phyloP scores from a whole-genome alignment of 164 flowering plant species.

The Buxus sempervirens region DNA sequence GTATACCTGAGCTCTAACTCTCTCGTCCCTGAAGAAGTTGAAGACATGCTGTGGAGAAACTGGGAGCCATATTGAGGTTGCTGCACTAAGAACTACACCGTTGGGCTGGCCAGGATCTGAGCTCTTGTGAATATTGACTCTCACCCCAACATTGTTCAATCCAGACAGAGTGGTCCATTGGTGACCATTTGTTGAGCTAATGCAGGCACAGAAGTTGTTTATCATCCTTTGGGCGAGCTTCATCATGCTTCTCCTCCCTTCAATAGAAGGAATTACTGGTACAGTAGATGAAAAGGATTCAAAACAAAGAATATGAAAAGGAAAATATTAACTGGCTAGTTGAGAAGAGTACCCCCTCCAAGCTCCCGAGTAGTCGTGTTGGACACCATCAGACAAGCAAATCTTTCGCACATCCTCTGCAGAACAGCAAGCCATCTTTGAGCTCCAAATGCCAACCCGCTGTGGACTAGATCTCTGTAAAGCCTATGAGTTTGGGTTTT shows the following conservation, averaged over 20 bases:
- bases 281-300: background rate
- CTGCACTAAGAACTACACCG: conserved; percentile 60
- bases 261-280: conserved; percentile 48
- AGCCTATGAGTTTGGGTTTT: conserved; percentile 35
- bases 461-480: conserved; percentile 37
- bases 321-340: background rate
- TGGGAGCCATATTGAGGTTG: conserved; percentile 61
- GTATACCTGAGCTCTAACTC: conserved; percentile 51
- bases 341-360: conserved; percentile 38
- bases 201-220: conserved; percentile 45
- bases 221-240: conserved; percentile 61
- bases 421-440: conserved; percentile 56
- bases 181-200: conserved; percentile 43
- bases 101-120: conserved; percentile 55
- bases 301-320: background rate
- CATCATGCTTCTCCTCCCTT: conserved; percentile 64
- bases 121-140: conserved; percentile 44
- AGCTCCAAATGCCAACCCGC: conserved; percentile 61
- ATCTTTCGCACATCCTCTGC: conserved; percentile 54
- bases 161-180: conserved; percentile 47
- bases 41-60: conserved; percentile 45
- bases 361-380: conserved; percentile 39
- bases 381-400: conserved; percentile 43
- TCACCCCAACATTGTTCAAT: conserved; percentile 38
- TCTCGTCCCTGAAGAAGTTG: conserved; percentile 51